Conservation (phyloP, 2,329 filamentous ascomycete genomes). For the Orbilia oligospora region DNA sequence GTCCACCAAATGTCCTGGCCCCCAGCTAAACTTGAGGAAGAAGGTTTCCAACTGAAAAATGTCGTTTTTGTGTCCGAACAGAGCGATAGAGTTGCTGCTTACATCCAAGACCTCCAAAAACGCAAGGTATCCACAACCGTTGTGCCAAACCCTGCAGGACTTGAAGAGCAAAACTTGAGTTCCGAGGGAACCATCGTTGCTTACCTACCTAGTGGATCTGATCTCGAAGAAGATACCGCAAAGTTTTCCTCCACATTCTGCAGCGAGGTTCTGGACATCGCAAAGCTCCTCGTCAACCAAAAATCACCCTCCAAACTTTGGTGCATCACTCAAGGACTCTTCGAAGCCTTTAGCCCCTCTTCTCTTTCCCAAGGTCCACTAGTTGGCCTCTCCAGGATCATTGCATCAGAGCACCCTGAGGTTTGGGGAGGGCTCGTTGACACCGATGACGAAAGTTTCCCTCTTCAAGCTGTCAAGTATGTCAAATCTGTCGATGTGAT, state of each 20-base stretch:
- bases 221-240: slow-evolving; percentile 13
- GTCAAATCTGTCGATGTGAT: slow-evolving; percentile 67
- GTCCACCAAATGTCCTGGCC: slow-evolving; percentile 68
- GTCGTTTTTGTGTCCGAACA: slow-evolving; percentile 64
- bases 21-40: slow-evolving; percentile 65
- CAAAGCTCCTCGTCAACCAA: slow-evolving; percentile 61
- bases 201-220: slow-evolving; percentile 31
- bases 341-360: slow-evolving; percentile 64
- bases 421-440: slow-evolving; percentile 68
- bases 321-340: slow-evolving; percentile 64
- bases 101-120: slow-evolving; percentile 61
- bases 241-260: slow-evolving; percentile 51
- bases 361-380: slow-evolving; percentile 66
- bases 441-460: slow-evolving; percentile 65
- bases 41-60: slow-evolving; percentile 63
- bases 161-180: slow-evolving; percentile 37
- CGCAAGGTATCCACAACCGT: slow-evolving; percentile 43
- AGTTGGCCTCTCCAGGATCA: slow-evolving; percentile 67
- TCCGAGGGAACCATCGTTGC: slow-evolving; percentile 27
- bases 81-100: slow-evolving; percentile 59
- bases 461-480: slow-evolving; percentile 67
- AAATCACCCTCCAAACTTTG: slow-evolving; percentile 63
- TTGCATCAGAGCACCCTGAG: slow-evolving; percentile 67
- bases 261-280: slow-evolving; percentile 62
- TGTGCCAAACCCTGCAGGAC: slow-evolving; percentile 59